These are phyloP conservation scores for Pythium monospermum DNA, from an alignment of 352 stramenopile genomes.

Conservation along the genomic window DNA sequence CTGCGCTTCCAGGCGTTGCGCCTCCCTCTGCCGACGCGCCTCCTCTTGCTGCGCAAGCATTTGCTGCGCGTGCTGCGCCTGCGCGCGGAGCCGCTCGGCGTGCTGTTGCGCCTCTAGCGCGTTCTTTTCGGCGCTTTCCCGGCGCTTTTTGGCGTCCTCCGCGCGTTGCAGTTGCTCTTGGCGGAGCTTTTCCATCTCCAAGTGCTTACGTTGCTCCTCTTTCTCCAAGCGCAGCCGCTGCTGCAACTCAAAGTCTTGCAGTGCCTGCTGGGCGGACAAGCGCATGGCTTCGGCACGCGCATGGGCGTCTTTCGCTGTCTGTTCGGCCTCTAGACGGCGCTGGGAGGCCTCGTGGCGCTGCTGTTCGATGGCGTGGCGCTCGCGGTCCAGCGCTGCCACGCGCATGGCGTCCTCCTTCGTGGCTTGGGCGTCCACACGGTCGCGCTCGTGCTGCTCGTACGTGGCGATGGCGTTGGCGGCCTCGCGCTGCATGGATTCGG, in stretches of 20 bases:
- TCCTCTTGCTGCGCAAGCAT: constrained; percentile 59
- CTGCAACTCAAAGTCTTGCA: constrained; percentile 61
- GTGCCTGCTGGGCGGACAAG: constrained; percentile 48
- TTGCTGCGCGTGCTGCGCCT: constrained; percentile 47
- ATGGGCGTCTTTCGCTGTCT: constrained; percentile 45
- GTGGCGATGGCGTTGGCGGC: constrained; percentile 33
- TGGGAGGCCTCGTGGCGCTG: constrained; percentile 41
- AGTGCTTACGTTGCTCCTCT: constrained; percentile 53
- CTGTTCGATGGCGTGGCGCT: constrained; percentile 44
- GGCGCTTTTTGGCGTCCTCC: constrained; percentile 39
- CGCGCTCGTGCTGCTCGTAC: constrained; percentile 47
- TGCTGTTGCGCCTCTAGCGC: constrained; percentile 47
- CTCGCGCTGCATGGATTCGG: constrained; percentile 38
- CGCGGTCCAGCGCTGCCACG: constrained; percentile 20
- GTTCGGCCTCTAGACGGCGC: constrained; percentile 55
- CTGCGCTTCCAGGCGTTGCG: constrained; percentile 41
- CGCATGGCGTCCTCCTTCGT: constrained; percentile 29
- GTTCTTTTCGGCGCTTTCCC: constrained; percentile 52
- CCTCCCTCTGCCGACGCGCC: constrained; percentile 34
- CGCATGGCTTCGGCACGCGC: constrained; percentile 62
- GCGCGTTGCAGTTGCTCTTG: constrained; percentile 56
- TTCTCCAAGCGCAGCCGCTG: constrained; percentile 52
- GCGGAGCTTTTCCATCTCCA: constrained; percentile 52
- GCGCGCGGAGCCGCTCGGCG: constrained; percentile 48
- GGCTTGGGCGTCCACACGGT: constrained; percentile 31